These are phyloP conservation scores for Leccinum subtestaceum DNA, from an alignment of 768 basidiomycete species.

Conservation along the genomic window DNA sequence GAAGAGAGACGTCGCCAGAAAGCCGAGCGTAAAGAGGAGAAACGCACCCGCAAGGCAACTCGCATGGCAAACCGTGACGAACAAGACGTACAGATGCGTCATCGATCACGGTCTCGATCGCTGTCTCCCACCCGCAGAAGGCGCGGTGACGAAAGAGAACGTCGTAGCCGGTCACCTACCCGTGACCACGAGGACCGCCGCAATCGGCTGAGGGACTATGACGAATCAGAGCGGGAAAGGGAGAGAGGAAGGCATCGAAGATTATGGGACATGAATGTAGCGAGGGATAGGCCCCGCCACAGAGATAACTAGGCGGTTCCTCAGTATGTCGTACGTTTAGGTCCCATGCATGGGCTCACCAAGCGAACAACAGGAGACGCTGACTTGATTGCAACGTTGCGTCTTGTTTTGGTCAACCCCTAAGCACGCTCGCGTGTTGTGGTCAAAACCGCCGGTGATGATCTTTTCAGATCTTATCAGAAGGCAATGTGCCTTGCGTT, in stretches of 20 bases:
- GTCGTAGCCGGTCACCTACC: conserved; percentile 33
- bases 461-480: conserved; percentile 17
- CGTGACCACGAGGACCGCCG: conserved; percentile 20
- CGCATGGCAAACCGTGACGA: conserved; percentile 38
- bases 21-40: conserved; percentile 58
- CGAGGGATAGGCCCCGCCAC: conserved; percentile 35
- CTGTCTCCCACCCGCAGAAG: conserved; percentile 32
- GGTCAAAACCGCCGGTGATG: conserved; percentile 11
- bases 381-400: background rate
- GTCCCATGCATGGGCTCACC: conserved; percentile 6
- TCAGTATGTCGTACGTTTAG: conserved; percentile 8
- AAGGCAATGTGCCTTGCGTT: conserved; percentile 17
- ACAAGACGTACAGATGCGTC: conserved; percentile 24
- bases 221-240: conserved; percentile 25
- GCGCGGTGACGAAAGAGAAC: conserved; percentile 14
- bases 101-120: conserved; percentile 34
- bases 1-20: conserved; percentile 53
- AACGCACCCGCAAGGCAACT: conserved; percentile 53
- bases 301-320: conserved; percentile 18
- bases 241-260: conserved; percentile 45
- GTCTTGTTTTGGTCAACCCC: conserved; percentile 6
- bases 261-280: conserved; percentile 49
- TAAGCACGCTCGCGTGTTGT: conserved; percentile 10
- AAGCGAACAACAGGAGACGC: conserved; percentile 4
- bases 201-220: conserved; percentile 25